Base-by-base conservation (phyloP, 1,284 basidiomycete species). In the Leucocoprinus gongylophorus region DNA sequence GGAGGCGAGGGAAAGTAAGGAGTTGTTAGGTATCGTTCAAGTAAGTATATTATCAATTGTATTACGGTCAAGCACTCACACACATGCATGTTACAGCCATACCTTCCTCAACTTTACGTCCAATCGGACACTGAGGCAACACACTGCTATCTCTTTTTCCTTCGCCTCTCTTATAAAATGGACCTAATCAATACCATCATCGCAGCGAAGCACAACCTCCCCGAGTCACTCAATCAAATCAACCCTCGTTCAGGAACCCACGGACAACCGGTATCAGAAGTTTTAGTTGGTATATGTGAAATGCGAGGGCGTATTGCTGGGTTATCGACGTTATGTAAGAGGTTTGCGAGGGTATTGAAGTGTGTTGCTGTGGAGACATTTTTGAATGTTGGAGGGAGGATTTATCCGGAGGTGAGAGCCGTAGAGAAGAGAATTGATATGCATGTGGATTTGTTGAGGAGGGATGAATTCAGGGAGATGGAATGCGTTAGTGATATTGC, bases 381-480 rank as follows among this genome's bases (percentile, higher is more conserved):
- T 78, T 69, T 95, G 50, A 83, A 80, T 57, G 81, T 90, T 50
- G 95, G 94, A 48, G 95, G 94, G 1, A 80, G 88, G 28, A 77
- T 97, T 26, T 91, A 84, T 58, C 78, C 80, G 7, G 95, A 99
- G 57, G 79, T 97, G 35, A 79, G 81, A 0, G 87, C 87, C 0
- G 82, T 97, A 64, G 95, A 99, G 72, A 89, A 88, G 65, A 81
- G 89, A 38, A 80, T 99, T 49, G 94, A 99, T 62, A 84, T 88
- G 67, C 95, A 95, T 66, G 81, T 98, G 54, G 87, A 89, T 48
- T 75, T 88, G 29, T 72, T 97, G 12, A 78, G 88, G 43, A 76
- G 83, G 40, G 92, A 97, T 58, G 93, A 93, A 66, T 92, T 99
- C 71, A 80, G 88, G 40, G 95, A 95, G 68, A 79, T 85, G 67